phyloP scores from a whole-genome alignment of 2,329 filamentous ascomycete species.

The Bipolaris gigantea region DNA sequence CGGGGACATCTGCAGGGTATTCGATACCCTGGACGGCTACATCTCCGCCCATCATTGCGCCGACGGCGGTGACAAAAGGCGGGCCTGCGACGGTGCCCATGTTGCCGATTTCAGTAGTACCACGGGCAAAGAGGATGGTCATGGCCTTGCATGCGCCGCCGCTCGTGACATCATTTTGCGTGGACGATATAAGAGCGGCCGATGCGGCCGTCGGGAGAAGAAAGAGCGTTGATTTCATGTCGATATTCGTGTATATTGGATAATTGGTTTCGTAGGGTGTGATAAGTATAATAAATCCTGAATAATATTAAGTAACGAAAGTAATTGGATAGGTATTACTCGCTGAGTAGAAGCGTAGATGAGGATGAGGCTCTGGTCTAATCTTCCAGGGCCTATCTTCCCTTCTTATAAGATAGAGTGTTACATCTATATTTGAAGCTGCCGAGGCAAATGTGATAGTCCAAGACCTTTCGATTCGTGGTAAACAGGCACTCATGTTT shows the following conservation, averaged over 20 bases:
- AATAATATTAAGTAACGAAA: no score
- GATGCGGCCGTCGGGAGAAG: conserved; percentile 14
- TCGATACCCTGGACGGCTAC: conserved; percentile 59
- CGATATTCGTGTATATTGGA: background rate
- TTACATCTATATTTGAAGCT: background rate
- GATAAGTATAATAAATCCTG: background rate
- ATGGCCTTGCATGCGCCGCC: conserved; percentile 48
- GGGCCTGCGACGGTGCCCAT: conserved; percentile 56
- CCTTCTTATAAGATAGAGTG: background rate
- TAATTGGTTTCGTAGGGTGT: background rate
- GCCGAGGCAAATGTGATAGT: background rate
- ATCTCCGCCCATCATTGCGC: conserved; percentile 45
- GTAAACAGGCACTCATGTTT: conserved; percentile 18
- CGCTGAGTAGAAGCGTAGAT: background rate
- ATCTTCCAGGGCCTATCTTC: background rate
- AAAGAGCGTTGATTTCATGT: conserved; percentile 22
- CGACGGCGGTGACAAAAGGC: conserved; percentile 54
- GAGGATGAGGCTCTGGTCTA: background rate
- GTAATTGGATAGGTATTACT: no score
- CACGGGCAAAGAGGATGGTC: conserved; percentile 61
- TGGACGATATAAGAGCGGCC: conserved; percentile 25
- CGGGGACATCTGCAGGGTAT: conserved; percentile 52
- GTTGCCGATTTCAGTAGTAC: conserved; percentile 57
- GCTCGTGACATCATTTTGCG: conserved; percentile 34
- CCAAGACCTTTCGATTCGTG: background rate